These are phyloP conservation scores for Boletus coccyginus DNA, from an alignment of 768 basidiomycete genomes.

Conservation along the genomic window DNA sequence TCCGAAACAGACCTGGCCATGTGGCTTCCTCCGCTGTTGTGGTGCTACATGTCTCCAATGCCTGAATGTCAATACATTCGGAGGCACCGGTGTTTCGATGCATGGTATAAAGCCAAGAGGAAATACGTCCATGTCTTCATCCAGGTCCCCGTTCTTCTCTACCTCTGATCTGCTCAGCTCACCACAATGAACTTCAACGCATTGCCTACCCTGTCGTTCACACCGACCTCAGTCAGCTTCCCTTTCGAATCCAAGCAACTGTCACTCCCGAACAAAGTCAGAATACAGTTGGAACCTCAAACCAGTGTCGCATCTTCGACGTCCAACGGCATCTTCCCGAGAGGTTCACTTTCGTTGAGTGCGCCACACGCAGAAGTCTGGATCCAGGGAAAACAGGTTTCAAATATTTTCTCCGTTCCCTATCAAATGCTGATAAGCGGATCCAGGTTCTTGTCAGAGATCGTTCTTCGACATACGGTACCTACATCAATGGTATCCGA, in stretches of 20 bases:
- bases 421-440: constrained; percentile 7
- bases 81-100: constrained; percentile 4
- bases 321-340: constrained; percentile 45
- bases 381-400: constrained; percentile 41
- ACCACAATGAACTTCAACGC: constrained; percentile 24
- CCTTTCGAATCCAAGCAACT: constrained; percentile 39
- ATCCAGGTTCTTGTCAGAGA: constrained; percentile 46
- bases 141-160: not conserved
- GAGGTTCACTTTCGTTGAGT: constrained; percentile 39
- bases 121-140: not conserved
- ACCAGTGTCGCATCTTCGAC: constrained; percentile 23
- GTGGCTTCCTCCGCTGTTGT: constrained; percentile 13
- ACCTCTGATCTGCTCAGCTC: not conserved
- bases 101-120: constrained; percentile 21
- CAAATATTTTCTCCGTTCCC: constrained; percentile 10
- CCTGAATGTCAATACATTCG: constrained; percentile 1
- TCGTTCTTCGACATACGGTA: constrained; percentile 45
- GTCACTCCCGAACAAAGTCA: constrained; percentile 28
- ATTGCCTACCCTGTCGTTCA: constrained; percentile 33
- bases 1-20: constrained; percentile 13
- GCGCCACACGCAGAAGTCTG: constrained; percentile 46
- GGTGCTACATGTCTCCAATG: constrained; percentile 4
- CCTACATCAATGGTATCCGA: constrained; percentile 44
- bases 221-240: constrained; percentile 36
- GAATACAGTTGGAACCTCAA: constrained; percentile 34